Evolutionary conservation across 192 early-diverging fungal genomes (phyloP).

Genomic region (Phycomyces nitens): DNA sequence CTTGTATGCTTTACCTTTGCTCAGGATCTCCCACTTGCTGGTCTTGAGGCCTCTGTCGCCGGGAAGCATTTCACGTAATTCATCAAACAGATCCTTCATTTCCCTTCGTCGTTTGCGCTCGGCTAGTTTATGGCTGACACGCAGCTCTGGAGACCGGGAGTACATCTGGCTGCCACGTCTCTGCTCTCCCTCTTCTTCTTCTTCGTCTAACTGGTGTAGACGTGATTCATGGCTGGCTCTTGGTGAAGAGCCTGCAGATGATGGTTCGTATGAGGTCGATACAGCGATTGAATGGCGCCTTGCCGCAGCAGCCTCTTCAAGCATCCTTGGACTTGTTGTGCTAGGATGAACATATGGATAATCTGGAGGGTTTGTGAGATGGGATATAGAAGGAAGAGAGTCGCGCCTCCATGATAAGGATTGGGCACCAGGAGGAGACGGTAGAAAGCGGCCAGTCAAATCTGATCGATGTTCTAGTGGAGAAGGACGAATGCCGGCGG

Average conservation of each 20-base stretch:
- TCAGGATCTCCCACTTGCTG: constrained; percentile 88
- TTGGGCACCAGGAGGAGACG: constrained; percentile 10
- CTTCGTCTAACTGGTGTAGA: constrained; percentile 1
- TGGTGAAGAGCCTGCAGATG: not conserved
- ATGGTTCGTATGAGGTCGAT: not conserved
- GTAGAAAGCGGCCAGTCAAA: not conserved
- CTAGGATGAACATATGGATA: not conserved
- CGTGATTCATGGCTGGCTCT: constrained; percentile 1
- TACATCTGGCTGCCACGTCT: constrained; percentile 30
- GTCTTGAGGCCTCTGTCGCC: constrained; percentile 74
- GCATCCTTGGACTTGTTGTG: not conserved
- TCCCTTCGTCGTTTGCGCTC: constrained; percentile 83
- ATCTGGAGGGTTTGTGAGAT: constrained; percentile 6
- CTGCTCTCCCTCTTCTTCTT: not conserved
- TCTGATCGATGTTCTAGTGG: constrained; percentile 15
- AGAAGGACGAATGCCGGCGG: constrained; percentile 13
- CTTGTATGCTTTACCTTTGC: too few species aligned
- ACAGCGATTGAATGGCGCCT: constrained; percentile 32
- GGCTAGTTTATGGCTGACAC: constrained; percentile 82
- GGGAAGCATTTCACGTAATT: constrained; percentile 69
- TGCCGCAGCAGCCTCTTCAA: constrained; percentile 8
- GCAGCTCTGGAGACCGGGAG: constrained; percentile 68
- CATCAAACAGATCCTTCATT: constrained; percentile 90
- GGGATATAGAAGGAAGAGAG: constrained; percentile 15
- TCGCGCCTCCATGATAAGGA: constrained; percentile 19